Evolutionary conservation across 306 rosid genomes (phyloP).

Genomic region (Begonia masoniana): DNA sequence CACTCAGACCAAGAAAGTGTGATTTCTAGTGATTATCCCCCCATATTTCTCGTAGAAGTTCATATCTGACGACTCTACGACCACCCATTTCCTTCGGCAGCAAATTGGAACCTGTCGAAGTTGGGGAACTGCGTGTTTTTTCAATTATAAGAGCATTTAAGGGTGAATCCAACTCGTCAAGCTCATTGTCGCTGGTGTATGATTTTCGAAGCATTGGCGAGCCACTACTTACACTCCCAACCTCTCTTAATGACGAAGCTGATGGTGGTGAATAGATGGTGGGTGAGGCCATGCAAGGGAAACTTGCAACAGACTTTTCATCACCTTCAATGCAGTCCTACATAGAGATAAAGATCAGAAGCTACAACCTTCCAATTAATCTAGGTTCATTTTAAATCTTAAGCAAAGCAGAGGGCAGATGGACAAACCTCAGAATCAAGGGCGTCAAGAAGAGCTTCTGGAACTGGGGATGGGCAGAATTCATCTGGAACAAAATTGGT

Average conservation of each 20-base stretch:
- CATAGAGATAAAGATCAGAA: slow-evolving; percentile 5
- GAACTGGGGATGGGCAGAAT: slow-evolving; percentile 68
- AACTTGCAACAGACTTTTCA: slow-evolving; percentile 30
- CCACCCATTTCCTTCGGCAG: slow-evolving; percentile 21
- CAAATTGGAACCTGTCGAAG: slow-evolving; percentile 15
- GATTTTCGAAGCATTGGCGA: slow-evolving; percentile 44
- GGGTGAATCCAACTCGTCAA: slow-evolving; percentile 79
- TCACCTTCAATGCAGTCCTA: slow-evolving; percentile 37
- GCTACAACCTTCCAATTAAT: neutral
- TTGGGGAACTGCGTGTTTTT: slow-evolving; percentile 18
- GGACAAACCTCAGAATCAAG: slow-evolving; percentile 52
- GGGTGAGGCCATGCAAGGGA: slow-evolving; percentile 52
- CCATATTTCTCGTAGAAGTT: slow-evolving; percentile 70
- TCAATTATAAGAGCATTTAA: slow-evolving; percentile 43
- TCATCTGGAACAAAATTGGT: slow-evolving; percentile 78
- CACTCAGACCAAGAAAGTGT: too few species aligned
- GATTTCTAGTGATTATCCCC: slow-evolving; percentile 26
- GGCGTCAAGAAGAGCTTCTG: slow-evolving; percentile 44
- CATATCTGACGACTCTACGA: slow-evolving; percentile 41
- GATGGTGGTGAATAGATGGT: slow-evolving; percentile 51
- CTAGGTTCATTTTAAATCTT: too few species aligned
- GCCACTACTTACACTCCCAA: slow-evolving; percentile 36
- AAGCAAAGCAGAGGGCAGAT: neutral
- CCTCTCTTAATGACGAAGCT: slow-evolving; percentile 40
- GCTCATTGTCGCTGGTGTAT: slow-evolving; percentile 78